Conservation (phyloP, 495 filamentous ascomycete species). For the Penicillium coffeae region DNA sequence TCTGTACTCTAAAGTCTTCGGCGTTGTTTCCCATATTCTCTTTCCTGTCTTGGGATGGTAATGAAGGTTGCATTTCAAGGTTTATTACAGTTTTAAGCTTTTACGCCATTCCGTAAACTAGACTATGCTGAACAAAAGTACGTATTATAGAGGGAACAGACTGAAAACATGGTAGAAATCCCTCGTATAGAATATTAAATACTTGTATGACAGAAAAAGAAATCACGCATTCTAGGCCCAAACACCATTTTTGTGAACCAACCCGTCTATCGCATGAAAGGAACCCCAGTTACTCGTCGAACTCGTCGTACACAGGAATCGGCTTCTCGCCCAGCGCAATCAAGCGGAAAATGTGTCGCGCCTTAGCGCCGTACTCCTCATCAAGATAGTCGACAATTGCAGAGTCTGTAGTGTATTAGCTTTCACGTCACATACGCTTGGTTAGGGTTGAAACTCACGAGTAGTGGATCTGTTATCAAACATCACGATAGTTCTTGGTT, state of each 20-base stretch:
- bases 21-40: constrained; percentile 1
- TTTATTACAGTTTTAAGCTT: not conserved
- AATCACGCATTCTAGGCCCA: constrained; percentile 11
- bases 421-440: too few species aligned
- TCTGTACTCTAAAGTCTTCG: not conserved
- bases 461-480: constrained; percentile 68
- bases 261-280: not conserved
- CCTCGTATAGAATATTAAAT: not conserved
- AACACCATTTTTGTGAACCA: constrained; percentile 1
- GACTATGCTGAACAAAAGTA: too few species aligned
- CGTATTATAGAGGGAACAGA: too few species aligned
- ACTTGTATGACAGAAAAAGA: not conserved
- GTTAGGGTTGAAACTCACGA: constrained; percentile 42
- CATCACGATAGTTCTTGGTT: constrained; percentile 76
- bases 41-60: constrained; percentile 6
- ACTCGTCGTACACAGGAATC: constrained; percentile 46
- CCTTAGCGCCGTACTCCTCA: constrained; percentile 41
- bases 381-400: constrained; percentile 53
- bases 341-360: constrained; percentile 52
- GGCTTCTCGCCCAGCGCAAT: constrained; percentile 50
- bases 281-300: constrained; percentile 25
- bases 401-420: constrained; percentile 34
- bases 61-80: constrained; percentile 6
- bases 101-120: too few species aligned
- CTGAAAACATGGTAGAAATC: too few species aligned